Evolutionary conservation across 2,329 filamentous ascomycete species (phyloP).

Genomic region (Scleromitrula shiraiana): DNA sequence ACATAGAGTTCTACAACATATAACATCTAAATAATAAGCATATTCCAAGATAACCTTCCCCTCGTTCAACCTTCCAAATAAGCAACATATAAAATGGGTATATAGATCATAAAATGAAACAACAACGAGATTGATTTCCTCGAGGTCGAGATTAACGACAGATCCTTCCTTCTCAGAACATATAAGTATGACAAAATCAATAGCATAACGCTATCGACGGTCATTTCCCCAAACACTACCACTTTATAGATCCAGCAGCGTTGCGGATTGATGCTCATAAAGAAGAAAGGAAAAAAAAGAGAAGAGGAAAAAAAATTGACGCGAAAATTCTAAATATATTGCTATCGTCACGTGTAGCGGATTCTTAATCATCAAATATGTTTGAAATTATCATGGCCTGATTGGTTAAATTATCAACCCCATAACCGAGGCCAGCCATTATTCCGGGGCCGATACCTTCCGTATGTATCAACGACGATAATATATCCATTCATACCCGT

Average conservation of each 20-base stretch:
- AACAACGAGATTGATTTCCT: constrained; percentile 28
- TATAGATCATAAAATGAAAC: constrained; percentile 36
- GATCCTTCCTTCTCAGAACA: constrained; percentile 32
- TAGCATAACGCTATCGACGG: constrained; percentile 28
- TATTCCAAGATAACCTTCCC: neutral
- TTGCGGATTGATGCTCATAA: constrained; percentile 29
- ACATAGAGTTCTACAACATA: too few species aligned
- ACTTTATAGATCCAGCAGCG: constrained; percentile 25
- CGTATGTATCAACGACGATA: constrained; percentile 22
- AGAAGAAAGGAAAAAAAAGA: constrained; percentile 10
- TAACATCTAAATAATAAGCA: too few species aligned
- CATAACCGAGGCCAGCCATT: constrained; percentile 17
- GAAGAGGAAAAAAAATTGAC: constrained; percentile 7
- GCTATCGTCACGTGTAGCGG: too few species aligned
- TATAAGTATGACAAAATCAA: constrained; percentile 19
- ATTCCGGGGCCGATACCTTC: constrained; percentile 16
- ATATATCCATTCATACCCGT: too few species aligned
- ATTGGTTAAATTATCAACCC: constrained; percentile 10
- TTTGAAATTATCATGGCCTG: constrained; percentile 12
- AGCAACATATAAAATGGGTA: neutral
- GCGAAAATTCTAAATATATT: too few species aligned
- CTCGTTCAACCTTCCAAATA: neutral
- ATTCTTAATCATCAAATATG: constrained; percentile 14
- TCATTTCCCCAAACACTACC: constrained; percentile 23
- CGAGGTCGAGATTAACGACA: constrained; percentile 35